Percentiles rank a stretch among this genome's conserved stretches.
These are phyloP conservation scores for Nannizziopsis arthrosporioides DNA, from an alignment of 2,329 filamentous ascomycete genomes.

Conservation along the genomic window DNA sequence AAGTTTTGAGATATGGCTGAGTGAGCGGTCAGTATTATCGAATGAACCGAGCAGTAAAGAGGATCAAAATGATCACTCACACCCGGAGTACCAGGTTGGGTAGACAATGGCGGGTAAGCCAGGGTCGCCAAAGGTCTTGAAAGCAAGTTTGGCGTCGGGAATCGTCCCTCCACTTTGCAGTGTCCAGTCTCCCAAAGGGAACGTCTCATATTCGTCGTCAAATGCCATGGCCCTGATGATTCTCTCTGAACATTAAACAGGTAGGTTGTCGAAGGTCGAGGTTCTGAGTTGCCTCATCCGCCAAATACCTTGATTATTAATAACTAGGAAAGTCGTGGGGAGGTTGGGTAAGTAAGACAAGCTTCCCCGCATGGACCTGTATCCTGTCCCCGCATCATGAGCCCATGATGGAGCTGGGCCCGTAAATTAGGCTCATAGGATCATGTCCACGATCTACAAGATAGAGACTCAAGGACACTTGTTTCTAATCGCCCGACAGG, in stretches of 20 bases:
- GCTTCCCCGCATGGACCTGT: no score
- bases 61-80: slow-evolving; percentile 26
- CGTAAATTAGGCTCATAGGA: no score
- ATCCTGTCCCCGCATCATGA: no score
- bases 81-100: slow-evolving; percentile 62
- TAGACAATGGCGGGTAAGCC: slow-evolving; percentile 58
- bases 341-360: no score
- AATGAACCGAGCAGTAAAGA: background rate
- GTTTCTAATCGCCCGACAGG: background rate
- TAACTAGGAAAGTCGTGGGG: no score
- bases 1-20: slow-evolving; percentile 56
- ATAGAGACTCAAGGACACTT: background rate
- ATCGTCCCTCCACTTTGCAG: slow-evolving; percentile 55
- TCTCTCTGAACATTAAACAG: background rate
- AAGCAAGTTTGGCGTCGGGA: slow-evolving; percentile 56
- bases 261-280: background rate
- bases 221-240: slow-evolving; percentile 2
- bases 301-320: no score
- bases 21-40: slow-evolving; percentile 18
- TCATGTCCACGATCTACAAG: background rate
- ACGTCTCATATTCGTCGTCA: slow-evolving; percentile 39
- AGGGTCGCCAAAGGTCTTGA: slow-evolving; percentile 60
- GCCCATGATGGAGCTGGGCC: no score
- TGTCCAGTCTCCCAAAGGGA: slow-evolving; percentile 52
- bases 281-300: background rate